Percentiles rank a stretch among this genome's conserved stretches.
These are phyloP conservation scores for Xerocomellus intermedius DNA, from an alignment of 768 basidiomycete species.

Conservation along the genomic window DNA sequence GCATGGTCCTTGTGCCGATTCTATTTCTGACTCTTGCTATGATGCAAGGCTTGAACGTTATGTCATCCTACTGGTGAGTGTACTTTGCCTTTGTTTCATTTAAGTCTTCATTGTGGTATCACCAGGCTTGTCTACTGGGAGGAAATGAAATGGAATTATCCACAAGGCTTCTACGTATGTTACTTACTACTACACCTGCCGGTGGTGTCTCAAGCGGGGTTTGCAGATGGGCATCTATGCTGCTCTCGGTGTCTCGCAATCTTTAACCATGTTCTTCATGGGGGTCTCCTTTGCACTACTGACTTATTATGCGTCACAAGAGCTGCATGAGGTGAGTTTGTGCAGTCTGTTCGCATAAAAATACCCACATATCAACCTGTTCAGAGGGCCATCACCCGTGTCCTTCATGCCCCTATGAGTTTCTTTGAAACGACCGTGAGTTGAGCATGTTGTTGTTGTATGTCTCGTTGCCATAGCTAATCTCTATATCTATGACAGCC, in stretches of 20 bases:
- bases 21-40: conserved; percentile 59
- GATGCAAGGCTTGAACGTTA: conserved; percentile 66
- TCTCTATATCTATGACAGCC: conserved; percentile 42
- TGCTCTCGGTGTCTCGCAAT: conserved; percentile 66
- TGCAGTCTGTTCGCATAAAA: background rate
- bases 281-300: conserved; percentile 63
- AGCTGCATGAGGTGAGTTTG: conserved; percentile 53
- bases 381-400: conserved; percentile 59
- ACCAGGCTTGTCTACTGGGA: conserved; percentile 75
- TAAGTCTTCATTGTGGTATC: background rate
- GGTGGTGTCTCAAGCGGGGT: background rate
- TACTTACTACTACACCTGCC: conserved; percentile 28
- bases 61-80: conserved; percentile 72
- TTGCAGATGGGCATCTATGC: conserved; percentile 80
- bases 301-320: conserved; percentile 75
- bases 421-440: conserved; percentile 85
- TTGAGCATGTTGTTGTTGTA: background rate
- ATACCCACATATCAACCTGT: background rate
- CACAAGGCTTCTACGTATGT: conserved; percentile 72
- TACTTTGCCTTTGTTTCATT: background rate
- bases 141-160: conserved; percentile 49
- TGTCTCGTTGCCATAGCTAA: background rate
- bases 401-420: conserved; percentile 84
- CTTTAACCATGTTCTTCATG: conserved; percentile 65
- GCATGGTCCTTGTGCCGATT: conserved; percentile 60